phyloP scores from a whole-genome alignment of 768 basidiomycete species.

The Obba rivulosa region DNA sequence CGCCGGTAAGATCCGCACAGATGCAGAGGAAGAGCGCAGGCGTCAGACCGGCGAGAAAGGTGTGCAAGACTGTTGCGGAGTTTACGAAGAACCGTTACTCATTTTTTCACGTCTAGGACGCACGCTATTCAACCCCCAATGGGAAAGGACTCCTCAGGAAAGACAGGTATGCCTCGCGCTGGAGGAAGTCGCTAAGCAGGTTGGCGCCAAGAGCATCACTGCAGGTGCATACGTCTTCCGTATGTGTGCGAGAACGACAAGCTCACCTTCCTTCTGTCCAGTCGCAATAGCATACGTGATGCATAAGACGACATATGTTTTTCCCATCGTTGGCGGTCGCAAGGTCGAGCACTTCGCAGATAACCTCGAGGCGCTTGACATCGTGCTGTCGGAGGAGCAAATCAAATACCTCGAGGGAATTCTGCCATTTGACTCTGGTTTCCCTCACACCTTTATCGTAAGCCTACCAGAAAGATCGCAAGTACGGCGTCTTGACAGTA shows the following conservation, averaged over 20 bases:
- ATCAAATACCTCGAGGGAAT: slow-evolving; percentile 39
- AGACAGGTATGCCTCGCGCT: slow-evolving; percentile 36
- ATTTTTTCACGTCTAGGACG: slow-evolving; percentile 28
- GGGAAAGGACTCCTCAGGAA: slow-evolving; percentile 45
- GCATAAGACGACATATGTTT: slow-evolving; percentile 48
- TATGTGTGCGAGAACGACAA: not conserved
- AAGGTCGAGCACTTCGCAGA: slow-evolving; percentile 46
- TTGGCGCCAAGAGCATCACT: slow-evolving; percentile 42
- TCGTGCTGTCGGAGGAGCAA: slow-evolving; percentile 41
- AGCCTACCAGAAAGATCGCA: slow-evolving; percentile 7
- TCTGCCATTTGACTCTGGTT: slow-evolving; percentile 42
- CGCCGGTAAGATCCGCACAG: slow-evolving; percentile 30
- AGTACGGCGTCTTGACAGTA: not conserved
- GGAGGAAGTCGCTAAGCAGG: slow-evolving; percentile 45
- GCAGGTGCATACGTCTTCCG: slow-evolving; percentile 30
- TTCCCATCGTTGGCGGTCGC: slow-evolving; percentile 47
- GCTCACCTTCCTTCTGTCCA: slow-evolving; percentile 9
- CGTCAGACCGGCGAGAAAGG: slow-evolving; percentile 19
- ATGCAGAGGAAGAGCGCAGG: slow-evolving; percentile 26
- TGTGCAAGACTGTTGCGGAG: not conserved
- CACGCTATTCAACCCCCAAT: slow-evolving; percentile 22
- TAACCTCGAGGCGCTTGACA: slow-evolving; percentile 47
- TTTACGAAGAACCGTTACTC: not conserved
- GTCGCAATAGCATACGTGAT: slow-evolving; percentile 52
- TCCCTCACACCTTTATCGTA: slow-evolving; percentile 31